Conservation (phyloP, 2,329 filamentous ascomycete genomes). For the Fusarium aywerte region DNA sequence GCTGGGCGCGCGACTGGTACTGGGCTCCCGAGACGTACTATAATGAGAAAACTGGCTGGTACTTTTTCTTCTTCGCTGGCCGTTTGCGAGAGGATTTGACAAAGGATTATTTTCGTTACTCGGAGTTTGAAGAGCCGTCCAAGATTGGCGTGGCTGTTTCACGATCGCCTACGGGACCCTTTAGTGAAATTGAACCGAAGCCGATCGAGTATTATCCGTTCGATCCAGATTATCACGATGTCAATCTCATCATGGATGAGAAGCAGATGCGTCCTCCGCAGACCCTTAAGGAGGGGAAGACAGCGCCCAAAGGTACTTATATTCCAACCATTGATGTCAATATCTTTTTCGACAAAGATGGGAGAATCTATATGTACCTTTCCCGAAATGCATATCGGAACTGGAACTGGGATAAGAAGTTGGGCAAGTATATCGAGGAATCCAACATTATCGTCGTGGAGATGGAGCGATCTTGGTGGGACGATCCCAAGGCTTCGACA, state of each 20-base stretch:
- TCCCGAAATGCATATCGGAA: conserved; percentile 53
- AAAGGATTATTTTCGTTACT: conserved; percentile 50
- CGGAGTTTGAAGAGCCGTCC: conserved; percentile 51
- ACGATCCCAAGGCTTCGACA: conserved; percentile 48
- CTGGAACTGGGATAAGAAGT: conserved; percentile 51
- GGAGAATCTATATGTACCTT: conserved; percentile 50
- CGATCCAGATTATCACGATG: conserved; percentile 51
- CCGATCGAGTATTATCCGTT: conserved; percentile 52
- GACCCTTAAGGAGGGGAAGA: conserved; percentile 42
- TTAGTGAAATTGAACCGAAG: conserved; percentile 47
- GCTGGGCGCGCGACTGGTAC: conserved; percentile 52
- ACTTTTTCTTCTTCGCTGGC: conserved; percentile 53
- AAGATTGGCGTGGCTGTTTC: conserved; percentile 52
- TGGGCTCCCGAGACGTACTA: conserved; percentile 53
- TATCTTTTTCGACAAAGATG: conserved; percentile 58
- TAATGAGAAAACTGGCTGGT: conserved; percentile 52
- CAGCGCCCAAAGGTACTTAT: conserved; percentile 50
- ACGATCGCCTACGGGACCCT: conserved; percentile 50
- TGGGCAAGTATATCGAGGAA: conserved; percentile 53
- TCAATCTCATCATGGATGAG: conserved; percentile 54
- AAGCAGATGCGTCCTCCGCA: conserved; percentile 50
- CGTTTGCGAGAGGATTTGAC: conserved; percentile 49
- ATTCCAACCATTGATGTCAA: conserved; percentile 58
- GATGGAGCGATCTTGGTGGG: conserved; percentile 51
- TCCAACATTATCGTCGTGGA: conserved; percentile 54